Evolutionary conservation across 306 rosid genomes (phyloP).

Genomic region (Argentina anserina): DNA sequence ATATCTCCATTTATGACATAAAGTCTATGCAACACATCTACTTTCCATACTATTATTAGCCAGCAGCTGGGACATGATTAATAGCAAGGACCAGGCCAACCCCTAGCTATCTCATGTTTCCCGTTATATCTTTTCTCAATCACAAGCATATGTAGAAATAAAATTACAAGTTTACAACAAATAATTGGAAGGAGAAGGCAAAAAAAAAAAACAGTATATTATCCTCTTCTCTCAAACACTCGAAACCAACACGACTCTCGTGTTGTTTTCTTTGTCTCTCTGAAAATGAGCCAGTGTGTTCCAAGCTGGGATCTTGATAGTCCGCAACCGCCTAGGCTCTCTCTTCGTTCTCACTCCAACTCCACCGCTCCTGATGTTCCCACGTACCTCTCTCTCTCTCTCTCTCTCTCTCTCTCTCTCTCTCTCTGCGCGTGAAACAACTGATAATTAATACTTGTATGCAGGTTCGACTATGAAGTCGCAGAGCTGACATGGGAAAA

Average conservation of each 20-base stretch:
- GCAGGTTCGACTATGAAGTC: constrained; percentile 73
- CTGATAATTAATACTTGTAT: background rate
- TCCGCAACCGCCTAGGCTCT: constrained; percentile 13
- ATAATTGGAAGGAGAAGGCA: background rate
- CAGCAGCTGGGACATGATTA: constrained; percentile 3
- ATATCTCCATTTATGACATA: background rate
- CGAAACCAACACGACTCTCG: background rate
- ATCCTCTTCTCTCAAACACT: background rate
- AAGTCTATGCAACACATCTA: background rate
- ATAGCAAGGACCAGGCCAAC: constrained; percentile 2
- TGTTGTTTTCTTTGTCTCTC: background rate
- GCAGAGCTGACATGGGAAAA: constrained; percentile 95
- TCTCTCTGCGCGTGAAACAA: constrained; percentile 6
- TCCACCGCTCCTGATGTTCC: constrained; percentile 48
- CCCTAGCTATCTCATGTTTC: background rate
- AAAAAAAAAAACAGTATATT: background rate
- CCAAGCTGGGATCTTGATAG: constrained; percentile 82
- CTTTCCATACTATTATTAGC: background rate
- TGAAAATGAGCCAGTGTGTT: constrained; percentile 78
- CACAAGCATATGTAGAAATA: background rate
- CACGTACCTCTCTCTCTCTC: constrained; percentile 32
- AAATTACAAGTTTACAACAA: background rate
- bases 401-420: constrained; percentile 11
- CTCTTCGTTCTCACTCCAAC: constrained; percentile 50
- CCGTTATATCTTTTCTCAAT: background rate